These are phyloP conservation scores for Suillus paluster DNA, from an alignment of 768 basidiomycete species.

Conservation along the genomic window DNA sequence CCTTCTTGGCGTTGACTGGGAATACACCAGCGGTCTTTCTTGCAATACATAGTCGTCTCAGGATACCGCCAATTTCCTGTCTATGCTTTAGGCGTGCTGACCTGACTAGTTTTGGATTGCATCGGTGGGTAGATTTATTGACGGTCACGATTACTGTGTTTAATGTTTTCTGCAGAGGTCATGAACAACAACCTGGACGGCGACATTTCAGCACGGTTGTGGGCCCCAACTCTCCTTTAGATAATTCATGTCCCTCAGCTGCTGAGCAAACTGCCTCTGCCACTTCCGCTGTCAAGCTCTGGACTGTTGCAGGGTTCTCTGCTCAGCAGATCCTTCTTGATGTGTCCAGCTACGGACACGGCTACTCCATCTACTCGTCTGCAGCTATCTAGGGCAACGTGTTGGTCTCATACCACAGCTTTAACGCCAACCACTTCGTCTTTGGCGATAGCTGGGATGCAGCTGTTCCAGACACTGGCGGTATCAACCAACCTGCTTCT, in stretches of 20 bases:
- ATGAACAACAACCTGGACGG: constrained; percentile 78
- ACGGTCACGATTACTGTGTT: background rate
- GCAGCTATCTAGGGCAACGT: constrained; percentile 27
- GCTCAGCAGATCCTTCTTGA: constrained; percentile 76
- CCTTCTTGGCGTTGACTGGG: constrained; percentile 53
- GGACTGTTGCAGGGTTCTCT: constrained; percentile 82
- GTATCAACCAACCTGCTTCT: constrained; percentile 51
- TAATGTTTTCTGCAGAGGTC: constrained; percentile 48
- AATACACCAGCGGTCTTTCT: constrained; percentile 70
- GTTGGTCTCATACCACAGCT: constrained; percentile 57
- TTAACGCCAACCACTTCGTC: constrained; percentile 47
- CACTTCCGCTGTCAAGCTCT: constrained; percentile 68
- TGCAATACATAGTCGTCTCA: constrained; percentile 66
- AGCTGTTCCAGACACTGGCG: constrained; percentile 60
- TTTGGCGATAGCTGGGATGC: constrained; percentile 62
- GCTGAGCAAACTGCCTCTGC: constrained; percentile 74
- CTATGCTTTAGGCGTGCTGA: constrained; percentile 72
- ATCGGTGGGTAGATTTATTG: constrained; percentile 51
- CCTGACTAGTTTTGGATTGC: constrained; percentile 74
- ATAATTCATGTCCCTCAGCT: constrained; percentile 71
- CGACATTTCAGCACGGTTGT: constrained; percentile 49
- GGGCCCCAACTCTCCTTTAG: constrained; percentile 85
- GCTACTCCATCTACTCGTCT: constrained; percentile 48
- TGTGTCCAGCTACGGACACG: constrained; percentile 84
- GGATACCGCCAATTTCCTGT: constrained; percentile 81